Percentiles rank a stretch among this genome's conserved stretches.
Evolutionary conservation across 108 stramenopile species (phyloP).

Genomic region (Skeletonema marinoi): DNA sequence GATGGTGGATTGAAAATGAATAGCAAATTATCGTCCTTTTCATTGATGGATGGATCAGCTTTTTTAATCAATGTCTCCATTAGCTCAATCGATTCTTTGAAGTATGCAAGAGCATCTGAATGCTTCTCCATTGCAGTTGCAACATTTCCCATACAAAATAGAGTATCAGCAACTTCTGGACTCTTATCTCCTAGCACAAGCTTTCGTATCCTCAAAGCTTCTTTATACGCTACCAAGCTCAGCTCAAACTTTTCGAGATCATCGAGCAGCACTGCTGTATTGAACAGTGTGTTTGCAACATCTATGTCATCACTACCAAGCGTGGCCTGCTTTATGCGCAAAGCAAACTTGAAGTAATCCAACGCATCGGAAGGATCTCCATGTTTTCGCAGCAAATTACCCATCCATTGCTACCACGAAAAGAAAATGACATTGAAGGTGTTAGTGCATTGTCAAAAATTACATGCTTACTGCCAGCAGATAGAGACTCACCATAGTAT

Average conservation of each 20-base stretch:
- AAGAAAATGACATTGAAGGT: not conserved
- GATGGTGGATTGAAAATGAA: slow-evolving; percentile 35
- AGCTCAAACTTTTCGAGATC: slow-evolving; percentile 53
- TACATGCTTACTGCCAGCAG: not conserved
- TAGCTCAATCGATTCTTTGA: slow-evolving; percentile 41
- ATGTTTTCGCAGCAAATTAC: slow-evolving; percentile 50
- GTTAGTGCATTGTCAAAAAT: not conserved
- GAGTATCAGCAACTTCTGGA: slow-evolving; percentile 51
- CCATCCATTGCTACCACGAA: slow-evolving; percentile 45
- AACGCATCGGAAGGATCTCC: slow-evolving; percentile 49
- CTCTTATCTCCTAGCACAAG: slow-evolving; percentile 35
- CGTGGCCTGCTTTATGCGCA: slow-evolving; percentile 46
- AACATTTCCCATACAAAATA: slow-evolving; percentile 57
- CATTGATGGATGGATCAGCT: slow-evolving; percentile 18
- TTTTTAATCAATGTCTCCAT: slow-evolving; percentile 24
- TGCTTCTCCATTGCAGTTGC: slow-evolving; percentile 46
- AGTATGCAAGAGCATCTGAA: slow-evolving; percentile 42
- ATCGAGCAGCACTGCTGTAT: slow-evolving; percentile 54
- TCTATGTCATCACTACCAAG: slow-evolving; percentile 50
- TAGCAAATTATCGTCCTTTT: slow-evolving; percentile 35
- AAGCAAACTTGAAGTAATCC: slow-evolving; percentile 53
- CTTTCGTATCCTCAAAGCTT: slow-evolving; percentile 48
- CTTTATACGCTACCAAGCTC: slow-evolving; percentile 51
- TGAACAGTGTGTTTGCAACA: slow-evolving; percentile 56
- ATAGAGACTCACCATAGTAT: slow-evolving; percentile 31